Evolutionary conservation across 768 basidiomycete species (phyloP), one percentile per base, ranked within the genome.

Genomic region (Roridomyces roridus): DNA sequence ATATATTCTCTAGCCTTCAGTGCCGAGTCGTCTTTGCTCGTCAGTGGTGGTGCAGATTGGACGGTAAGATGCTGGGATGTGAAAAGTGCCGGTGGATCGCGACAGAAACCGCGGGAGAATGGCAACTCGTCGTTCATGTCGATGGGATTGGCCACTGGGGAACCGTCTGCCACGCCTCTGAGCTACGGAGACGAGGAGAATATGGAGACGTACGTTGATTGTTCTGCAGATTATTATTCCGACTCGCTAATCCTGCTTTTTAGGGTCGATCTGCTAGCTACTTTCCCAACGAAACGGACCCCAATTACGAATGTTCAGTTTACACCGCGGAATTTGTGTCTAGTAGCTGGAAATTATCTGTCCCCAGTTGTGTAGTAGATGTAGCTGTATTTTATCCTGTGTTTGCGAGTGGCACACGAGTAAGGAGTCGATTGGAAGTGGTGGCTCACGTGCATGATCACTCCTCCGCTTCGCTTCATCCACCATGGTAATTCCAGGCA

Each of bases 21-120:
- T 56, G 91, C 88, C 23, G 97, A 98, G 71, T 95, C 94, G 0
- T 87, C 88, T 2, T 72, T 98, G 50, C 84, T 99, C 31, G 89
- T 98, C 12, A 96, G 93, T 55, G 96, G 96, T 6, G 84, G 91
- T 23, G 86, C 94, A 26, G 97, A 99, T 70, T 96, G 93, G 85
- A 98, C 97, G 0, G 95, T 98, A 17, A 82, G 96, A n/a, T 95
- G 94, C 54, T 99, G 97, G 97, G 97, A 99, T 70, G 88, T 97
- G 31, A 96, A 91, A 72, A 74, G 81, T 41, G 72, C 89, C 10
- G 94, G 92, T 11, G 91, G 91, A 1, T 68, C 73, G 11, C 80
- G 79, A 23, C 73, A 65, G 21, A 91, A 88, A 69, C 63, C 80
- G 12, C 80, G 80, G 34, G 86, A 85, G 68, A 87, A 85, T 65